Base-by-base conservation (phyloP, 2,329 filamentous ascomycete species). In the Pseudogymnoascus sp. region DNA sequence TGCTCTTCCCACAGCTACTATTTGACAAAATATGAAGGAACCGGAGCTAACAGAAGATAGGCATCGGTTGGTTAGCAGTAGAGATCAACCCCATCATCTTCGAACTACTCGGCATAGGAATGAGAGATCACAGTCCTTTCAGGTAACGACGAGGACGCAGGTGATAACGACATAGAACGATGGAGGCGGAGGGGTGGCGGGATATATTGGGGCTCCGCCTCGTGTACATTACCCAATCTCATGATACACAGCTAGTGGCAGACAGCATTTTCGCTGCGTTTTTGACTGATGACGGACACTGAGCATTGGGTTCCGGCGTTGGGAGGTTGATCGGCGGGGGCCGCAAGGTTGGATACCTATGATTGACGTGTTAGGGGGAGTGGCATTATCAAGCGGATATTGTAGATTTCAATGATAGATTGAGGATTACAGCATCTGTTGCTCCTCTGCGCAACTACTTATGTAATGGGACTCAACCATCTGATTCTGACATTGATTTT, bases 21-120 rank as follows among this genome's bases (percentile, higher is more conserved):
- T 16, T 14, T 40, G 21, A 6, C 31, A 10, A 5, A 21, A n/a
- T 40, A 56, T 38, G 24, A 7, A 1, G 6, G 29, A 21, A 56
- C 10, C 4, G 2, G 29, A 56, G 50, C 50, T 56, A 26, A 56
- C 50, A 7, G 16, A 19, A 56, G 5, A 56, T 67, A 91, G 90
- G 91, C 53, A 96, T 96, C 74, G 91, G 82, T 61, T 92, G 87
- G 86, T 79, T 96, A 65, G 89, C 90, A 2, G 84, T 78, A 21
- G 77, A 78, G 67, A 68, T 74, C 19, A 75, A 77, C 29, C 77
- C 76, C n/a, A 72, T 78, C 50, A 71, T 79, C 21, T 77, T 77
- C 64, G 76, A 78, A 61, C 63, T 77, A 44, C 74, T 78, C 60
- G 77, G 77, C 33, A 67, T 78, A 24, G 76, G 76, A 6, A 73